Base-by-base conservation (phyloP, 1,139 yeast species). In the Saccharomyces hybrid region DNA sequence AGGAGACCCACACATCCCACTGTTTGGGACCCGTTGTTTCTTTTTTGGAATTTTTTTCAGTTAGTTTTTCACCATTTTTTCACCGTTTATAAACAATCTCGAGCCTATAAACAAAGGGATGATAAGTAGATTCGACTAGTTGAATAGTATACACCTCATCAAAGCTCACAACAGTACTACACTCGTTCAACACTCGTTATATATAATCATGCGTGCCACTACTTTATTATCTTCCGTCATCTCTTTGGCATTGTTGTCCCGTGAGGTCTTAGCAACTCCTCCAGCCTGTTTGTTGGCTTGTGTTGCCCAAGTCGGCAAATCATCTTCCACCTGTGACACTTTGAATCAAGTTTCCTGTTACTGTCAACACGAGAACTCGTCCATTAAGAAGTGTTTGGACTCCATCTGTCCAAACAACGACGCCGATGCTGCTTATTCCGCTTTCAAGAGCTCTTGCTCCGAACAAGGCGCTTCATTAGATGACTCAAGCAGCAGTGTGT, bases 231-330 rank as follows among this genome's bases (percentile, higher is more conserved):
- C 84, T 53, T 72, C 81, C 52, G 73, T 80, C 61, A 71, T 80
- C 57, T 77, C 82, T 52, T 69, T 82, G 56, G 80, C 82, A 54
- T 73, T 81, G 54, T 69, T 81, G 56, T 72, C 81, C 54, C n/a
- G n/a, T n/a, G n/a, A 75, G 51, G 81, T 76, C 48, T 71, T 79
- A 51, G 95, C 95, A 56, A 77, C 93, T 55, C 93, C 96, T 53
- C 95, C 95, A 60, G 96, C 96, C 47, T 89, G 96, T 77, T 76
- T 89, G 63, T 78, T 89, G 70, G 95, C 96, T 50, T 89, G 96
- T 80, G 93, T 87, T 57, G 78, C 87, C 54, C 78, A 82, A 66
- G 90, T 86, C 53, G 77, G 81, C 63, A 80, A 78, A 69, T 63
- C 70, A 13, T 75, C 80, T 49, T 73, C 82, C 52, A 65, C 75